Evolutionary conservation across 495 filamentous ascomycete species (phyloP).

Genomic region (Penicillium robsamsonii): DNA sequence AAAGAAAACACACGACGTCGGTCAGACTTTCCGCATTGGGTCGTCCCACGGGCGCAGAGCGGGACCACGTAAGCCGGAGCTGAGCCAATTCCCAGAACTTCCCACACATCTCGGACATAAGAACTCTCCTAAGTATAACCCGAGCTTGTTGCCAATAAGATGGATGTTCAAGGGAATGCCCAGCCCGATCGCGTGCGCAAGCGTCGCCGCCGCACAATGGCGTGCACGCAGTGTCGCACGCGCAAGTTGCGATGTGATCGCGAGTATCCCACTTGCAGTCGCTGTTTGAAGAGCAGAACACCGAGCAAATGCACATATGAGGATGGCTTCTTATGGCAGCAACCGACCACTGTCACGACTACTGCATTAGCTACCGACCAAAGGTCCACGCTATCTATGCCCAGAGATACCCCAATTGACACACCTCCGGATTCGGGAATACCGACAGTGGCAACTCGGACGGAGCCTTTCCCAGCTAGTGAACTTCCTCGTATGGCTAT

Average conservation of each 20-base stretch:
- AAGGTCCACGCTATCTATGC: conserved; percentile 24
- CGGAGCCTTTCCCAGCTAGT: conserved; percentile 23
- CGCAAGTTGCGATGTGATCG: conserved; percentile 71
- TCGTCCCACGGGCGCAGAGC: background rate
- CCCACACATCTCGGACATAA: conserved; percentile 7
- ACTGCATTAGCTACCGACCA: conserved; percentile 30
- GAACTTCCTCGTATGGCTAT: conserved; percentile 3
- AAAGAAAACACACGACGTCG: background rate
- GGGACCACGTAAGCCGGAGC: conserved; percentile 19
- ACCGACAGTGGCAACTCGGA: conserved; percentile 30
- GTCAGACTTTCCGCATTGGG: conserved; percentile 20
- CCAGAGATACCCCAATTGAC: conserved; percentile 25
- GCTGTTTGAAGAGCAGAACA: conserved; percentile 55
- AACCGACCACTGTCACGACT: conserved; percentile 38
- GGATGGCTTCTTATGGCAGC: conserved; percentile 49
- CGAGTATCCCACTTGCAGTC: conserved; percentile 60
- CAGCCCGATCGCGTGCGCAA: conserved; percentile 38
- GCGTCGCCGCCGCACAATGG: conserved; percentile 41
- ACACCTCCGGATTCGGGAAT: conserved; percentile 39
- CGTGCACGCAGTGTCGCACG: conserved; percentile 56
- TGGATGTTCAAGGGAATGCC: conserved; percentile 14
- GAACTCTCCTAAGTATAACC: background rate
- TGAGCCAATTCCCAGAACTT: conserved; percentile 1
- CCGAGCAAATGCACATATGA: conserved; percentile 45
- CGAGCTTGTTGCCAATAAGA: conserved; percentile 2